Percentiles rank a stretch among this genome's conserved stretches.
These are phyloP conservation scores for Lathyrus oleraceus DNA, from an alignment of 306 rosid genomes.

Conservation along the genomic window DNA sequence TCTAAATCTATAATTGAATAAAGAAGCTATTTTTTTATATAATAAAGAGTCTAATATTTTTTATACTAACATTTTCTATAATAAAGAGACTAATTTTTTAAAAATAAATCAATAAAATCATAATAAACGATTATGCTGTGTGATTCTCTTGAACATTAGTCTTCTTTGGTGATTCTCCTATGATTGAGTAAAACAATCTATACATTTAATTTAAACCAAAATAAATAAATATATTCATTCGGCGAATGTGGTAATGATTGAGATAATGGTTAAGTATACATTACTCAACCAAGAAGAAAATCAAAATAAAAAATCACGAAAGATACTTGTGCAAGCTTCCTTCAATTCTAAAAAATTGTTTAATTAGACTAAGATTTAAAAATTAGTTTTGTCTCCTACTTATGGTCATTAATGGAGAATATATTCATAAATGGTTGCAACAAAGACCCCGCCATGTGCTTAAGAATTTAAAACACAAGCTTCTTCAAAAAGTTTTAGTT, in stretches of 20 bases:
- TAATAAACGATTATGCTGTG: not conserved
- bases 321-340: constrained; percentile 34
- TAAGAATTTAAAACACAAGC: constrained; percentile 47
- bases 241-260: constrained; percentile 15
- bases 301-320: constrained; percentile 35
- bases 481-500: constrained; percentile 30
- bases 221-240: not conserved
- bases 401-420: constrained; percentile 40
- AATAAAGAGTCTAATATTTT: too few species aligned
- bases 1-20: too few species aligned
- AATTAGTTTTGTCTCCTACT: constrained; percentile 35
- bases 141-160: constrained; percentile 27
- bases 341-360: not conserved
- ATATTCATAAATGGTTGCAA: constrained; percentile 43
- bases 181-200: constrained; percentile 20
- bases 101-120: too few species aligned
- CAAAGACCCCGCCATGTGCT: constrained; percentile 81
- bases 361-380: constrained; percentile 34
- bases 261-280: constrained; percentile 1
- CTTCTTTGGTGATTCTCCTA: not conserved
- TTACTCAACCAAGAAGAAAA: constrained; percentile 34
- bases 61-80: too few species aligned
- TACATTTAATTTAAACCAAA: not conserved
- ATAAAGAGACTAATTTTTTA: too few species aligned
- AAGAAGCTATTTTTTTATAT: too few species aligned